Conservation (phyloP, 371 early-diverging fungal genomes). For the Mortierella polycephala region DNA sequence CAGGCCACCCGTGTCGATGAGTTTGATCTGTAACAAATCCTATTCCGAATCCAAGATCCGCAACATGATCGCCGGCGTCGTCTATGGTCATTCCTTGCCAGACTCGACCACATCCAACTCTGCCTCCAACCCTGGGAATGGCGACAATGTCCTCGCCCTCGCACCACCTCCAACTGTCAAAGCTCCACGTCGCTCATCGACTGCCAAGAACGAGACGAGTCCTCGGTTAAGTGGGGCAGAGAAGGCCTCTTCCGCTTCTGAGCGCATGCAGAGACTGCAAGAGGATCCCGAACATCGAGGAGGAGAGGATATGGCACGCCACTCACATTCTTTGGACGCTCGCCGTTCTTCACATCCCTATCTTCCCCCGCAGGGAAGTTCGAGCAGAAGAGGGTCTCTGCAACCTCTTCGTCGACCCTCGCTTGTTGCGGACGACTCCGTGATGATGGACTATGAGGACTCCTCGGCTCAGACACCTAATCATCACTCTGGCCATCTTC, state of each 20-base stretch:
- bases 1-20: conserved; percentile 49
- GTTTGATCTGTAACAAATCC: conserved; percentile 45
- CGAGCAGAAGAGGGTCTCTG: conserved; percentile 19
- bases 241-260: conserved; percentile 3
- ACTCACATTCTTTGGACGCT: conserved; percentile 6
- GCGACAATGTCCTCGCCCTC: conserved; percentile 22
- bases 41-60: conserved; percentile 50
- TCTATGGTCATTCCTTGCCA: conserved; percentile 16
- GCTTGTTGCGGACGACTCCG: conserved; percentile 12
- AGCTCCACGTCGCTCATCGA: conserved; percentile 19
- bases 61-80: conserved; percentile 46
- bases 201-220: conserved; percentile 12
- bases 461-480: not conserved
- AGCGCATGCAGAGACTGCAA: conserved; percentile 17
- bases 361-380: conserved; percentile 6
- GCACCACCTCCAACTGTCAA: conserved; percentile 28
- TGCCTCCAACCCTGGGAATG: conserved; percentile 9
- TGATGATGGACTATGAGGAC: conserved; percentile 31
- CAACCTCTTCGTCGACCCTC: conserved; percentile 26
- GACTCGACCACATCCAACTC: conserved; percentile 18
- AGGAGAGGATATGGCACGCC: not conserved
- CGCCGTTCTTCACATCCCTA: conserved; percentile 15
- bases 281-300: conserved; percentile 3
- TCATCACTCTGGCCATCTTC: conserved; percentile 8
- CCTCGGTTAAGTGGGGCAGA: conserved; percentile 17